Conservation (phyloP, 2,329 filamentous ascomycete genomes). For the Ceratocystis alfenasii region DNA sequence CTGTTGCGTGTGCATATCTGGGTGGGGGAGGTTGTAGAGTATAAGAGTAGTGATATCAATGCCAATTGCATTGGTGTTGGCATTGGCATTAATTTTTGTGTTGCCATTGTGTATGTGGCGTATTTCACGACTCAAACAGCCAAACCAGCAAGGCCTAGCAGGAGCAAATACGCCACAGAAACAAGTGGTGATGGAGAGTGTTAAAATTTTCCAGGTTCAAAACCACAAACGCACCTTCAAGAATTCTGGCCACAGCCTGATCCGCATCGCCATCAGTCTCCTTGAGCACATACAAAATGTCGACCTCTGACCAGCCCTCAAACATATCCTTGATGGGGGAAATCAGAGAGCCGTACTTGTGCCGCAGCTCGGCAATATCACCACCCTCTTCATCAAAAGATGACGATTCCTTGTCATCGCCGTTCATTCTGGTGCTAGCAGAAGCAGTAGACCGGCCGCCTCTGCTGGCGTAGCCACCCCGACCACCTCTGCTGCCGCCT, state of each 20-base stretch:
- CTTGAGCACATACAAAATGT: slow-evolving; percentile 83
- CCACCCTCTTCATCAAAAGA: slow-evolving; percentile 62
- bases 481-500: slow-evolving; percentile 77
- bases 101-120: background rate
- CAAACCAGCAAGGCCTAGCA: background rate
- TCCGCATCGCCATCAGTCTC: slow-evolving; percentile 74
- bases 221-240: slow-evolving; percentile 49
- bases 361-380: slow-evolving; percentile 84
- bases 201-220: slow-evolving; percentile 9
- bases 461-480: slow-evolving; percentile 61
- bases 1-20: background rate
- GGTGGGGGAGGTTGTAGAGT: background rate
- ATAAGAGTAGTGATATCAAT: background rate
- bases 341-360: slow-evolving; percentile 71
- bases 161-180: background rate
- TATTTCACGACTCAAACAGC: background rate
- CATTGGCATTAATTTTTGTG: too few species aligned
- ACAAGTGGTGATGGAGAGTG: background rate
- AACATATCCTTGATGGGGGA: slow-evolving; percentile 83
- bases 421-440: slow-evolving; percentile 47
- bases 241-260: slow-evolving; percentile 63
- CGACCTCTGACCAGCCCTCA: slow-evolving; percentile 87
- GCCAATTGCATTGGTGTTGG: background rate
- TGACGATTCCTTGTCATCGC: slow-evolving; percentile 52
- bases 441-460: slow-evolving; percentile 51